phyloP scores from a whole-genome alignment of 306 rosid species.

The Oemleria cerasiformis region DNA sequence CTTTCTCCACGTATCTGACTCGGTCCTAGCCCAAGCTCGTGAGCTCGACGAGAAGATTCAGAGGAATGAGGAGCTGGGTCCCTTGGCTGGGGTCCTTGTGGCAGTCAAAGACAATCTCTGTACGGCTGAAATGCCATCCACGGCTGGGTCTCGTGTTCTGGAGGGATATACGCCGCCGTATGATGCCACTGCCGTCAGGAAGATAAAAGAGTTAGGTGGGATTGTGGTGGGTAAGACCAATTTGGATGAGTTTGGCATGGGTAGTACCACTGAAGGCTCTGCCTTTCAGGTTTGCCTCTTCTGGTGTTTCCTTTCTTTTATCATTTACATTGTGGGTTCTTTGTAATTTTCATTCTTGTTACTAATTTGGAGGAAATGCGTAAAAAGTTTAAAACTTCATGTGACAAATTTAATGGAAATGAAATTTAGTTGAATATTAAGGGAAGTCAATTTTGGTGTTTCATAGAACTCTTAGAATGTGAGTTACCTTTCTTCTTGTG shows the following conservation, averaged over 20 bases:
- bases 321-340: neutral
- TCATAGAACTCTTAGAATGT: neutral
- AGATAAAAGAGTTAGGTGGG: slow-evolving; percentile 68
- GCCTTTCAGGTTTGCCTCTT: slow-evolving; percentile 70
- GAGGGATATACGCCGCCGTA: slow-evolving; percentile 76
- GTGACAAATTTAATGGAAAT: neutral
- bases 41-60: slow-evolving; percentile 46
- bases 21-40: slow-evolving; percentile 47
- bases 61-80: slow-evolving; percentile 65
- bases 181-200: slow-evolving; percentile 84
- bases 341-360: neutral
- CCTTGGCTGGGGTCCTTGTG: slow-evolving; percentile 79
- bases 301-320: neutral
- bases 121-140: slow-evolving; percentile 85
- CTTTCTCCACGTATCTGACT: slow-evolving; percentile 73
- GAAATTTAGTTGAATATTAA: slow-evolving; percentile 8
- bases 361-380: neutral
- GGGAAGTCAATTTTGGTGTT: neutral
- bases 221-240: slow-evolving; percentile 91
- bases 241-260: slow-evolving; percentile 98
- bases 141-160: slow-evolving; percentile 75
- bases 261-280: slow-evolving; percentile 91
- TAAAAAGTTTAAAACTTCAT: neutral
- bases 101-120: slow-evolving; percentile 94
- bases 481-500: neutral